A percentile compares a stretch with the other conserved stretches of the same genome.
These are phyloP conservation scores for Platismatia glauca DNA, from an alignment of 495 filamentous ascomycete genomes.

Conservation along the genomic window DNA sequence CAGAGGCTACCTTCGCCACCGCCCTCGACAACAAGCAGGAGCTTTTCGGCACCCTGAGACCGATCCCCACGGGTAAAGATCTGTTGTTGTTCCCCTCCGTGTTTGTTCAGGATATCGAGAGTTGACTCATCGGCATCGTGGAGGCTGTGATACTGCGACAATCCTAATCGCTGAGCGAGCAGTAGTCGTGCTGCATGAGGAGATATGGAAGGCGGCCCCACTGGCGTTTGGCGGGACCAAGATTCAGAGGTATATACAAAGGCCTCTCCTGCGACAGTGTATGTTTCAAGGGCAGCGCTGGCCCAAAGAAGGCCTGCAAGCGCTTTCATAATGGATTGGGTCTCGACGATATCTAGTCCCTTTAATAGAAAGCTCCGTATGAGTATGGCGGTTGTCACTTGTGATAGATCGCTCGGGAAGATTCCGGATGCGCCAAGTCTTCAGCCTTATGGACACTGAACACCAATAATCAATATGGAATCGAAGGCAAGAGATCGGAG, in stretches of 20 bases:
- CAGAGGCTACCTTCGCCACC: slow-evolving; percentile 35
- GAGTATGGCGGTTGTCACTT: no score
- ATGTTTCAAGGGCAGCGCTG: background rate
- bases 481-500: background rate
- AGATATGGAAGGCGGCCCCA: slow-evolving; percentile 24
- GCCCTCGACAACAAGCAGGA: slow-evolving; percentile 43
- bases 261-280: slow-evolving; percentile 19
- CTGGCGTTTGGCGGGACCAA: slow-evolving; percentile 1
- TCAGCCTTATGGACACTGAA: background rate
- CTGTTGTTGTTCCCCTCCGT: slow-evolving; percentile 32
- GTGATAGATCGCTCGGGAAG: background rate
- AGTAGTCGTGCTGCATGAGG: slow-evolving; percentile 44
- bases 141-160: slow-evolving; percentile 43
- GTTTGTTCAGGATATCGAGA: slow-evolving; percentile 41
- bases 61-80: slow-evolving; percentile 34
- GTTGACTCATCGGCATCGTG: slow-evolving; percentile 35
- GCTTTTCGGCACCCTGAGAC: slow-evolving; percentile 22
- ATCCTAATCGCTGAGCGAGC: slow-evolving; percentile 45
- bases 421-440: background rate
- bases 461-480: background rate
- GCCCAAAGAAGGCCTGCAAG: slow-evolving; percentile 10
- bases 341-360: background rate
- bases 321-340: slow-evolving; percentile 19
- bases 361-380: background rate
- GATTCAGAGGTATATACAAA: slow-evolving; percentile 34